phyloP scores from a whole-genome alignment of 176 grass and related monocot species.

The Aegilops bicornis region DNA sequence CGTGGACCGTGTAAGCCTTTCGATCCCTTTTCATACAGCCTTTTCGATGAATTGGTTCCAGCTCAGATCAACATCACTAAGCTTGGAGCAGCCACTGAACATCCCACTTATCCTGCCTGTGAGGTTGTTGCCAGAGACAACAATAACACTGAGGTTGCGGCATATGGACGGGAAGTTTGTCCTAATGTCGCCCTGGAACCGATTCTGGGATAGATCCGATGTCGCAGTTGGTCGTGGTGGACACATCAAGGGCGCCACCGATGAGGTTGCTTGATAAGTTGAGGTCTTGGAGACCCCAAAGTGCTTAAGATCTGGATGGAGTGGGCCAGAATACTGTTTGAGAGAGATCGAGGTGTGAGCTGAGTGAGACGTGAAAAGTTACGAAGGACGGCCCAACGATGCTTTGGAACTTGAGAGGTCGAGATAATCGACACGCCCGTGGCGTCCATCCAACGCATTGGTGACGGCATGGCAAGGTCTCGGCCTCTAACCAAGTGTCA shows the following conservation, averaged over 20 bases:
- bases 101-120: conserved; percentile 21
- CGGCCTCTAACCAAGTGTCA: conserved; percentile 31
- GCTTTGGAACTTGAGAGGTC: conserved; percentile 45
- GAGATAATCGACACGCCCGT: conserved; percentile 5
- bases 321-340: background rate
- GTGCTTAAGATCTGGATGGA: conserved; percentile 38
- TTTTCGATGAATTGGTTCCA: conserved; percentile 41
- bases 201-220: conserved; percentile 41
- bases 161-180: conserved; percentile 44
- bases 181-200: conserved; percentile 26
- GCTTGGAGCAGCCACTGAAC: conserved; percentile 39
- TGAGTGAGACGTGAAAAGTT: conserved; percentile 39
- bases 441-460: conserved; percentile 34
- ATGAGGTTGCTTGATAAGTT: conserved; percentile 52
- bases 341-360: conserved; percentile 55
- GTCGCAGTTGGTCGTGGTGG: conserved; percentile 29
- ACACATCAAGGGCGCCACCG: conserved; percentile 34
- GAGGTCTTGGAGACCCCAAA: conserved; percentile 43
- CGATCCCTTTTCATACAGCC: conserved; percentile 36
- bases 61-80: conserved; percentile 43
- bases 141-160: conserved; percentile 25
- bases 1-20: conserved; percentile 8
- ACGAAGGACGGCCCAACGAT: conserved; percentile 48
- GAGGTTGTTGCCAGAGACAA: conserved; percentile 43
- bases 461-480: conserved; percentile 39